Evolutionary conservation across 306 rosid genomes (phyloP).

Genomic region (Gillenia trifoliata): DNA sequence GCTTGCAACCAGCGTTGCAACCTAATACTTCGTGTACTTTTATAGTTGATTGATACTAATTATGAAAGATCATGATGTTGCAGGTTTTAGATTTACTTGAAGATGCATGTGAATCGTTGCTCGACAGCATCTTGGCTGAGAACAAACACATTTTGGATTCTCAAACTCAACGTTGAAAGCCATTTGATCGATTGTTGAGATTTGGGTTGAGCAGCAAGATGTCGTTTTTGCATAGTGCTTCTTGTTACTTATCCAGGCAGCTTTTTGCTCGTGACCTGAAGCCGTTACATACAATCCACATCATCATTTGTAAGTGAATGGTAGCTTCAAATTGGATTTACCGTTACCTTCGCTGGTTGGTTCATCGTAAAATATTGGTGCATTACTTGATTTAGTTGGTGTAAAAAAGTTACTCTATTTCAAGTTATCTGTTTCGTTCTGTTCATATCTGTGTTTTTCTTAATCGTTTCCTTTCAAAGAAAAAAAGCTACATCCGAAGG

Average conservation of each 20-base stretch:
- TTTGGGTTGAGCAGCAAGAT: background rate
- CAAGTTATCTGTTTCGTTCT: no score
- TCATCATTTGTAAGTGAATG: background rate
- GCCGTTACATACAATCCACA: background rate
- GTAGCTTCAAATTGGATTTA: background rate
- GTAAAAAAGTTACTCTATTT: no score
- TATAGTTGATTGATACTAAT: slow-evolving; percentile 1
- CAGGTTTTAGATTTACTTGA: slow-evolving; percentile 95
- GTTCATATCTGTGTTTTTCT: no score
- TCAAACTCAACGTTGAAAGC: slow-evolving; percentile 7
- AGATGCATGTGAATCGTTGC: slow-evolving; percentile 84
- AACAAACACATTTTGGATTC: slow-evolving; percentile 45
- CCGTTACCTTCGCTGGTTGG: background rate
- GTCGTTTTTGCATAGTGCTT: background rate
- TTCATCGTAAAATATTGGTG: background rate
- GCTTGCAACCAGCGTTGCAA: background rate
- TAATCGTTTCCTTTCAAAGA: no score
- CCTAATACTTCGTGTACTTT: background rate
- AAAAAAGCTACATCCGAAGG: no score
- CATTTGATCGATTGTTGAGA: slow-evolving; percentile 9
- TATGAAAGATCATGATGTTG: slow-evolving; percentile 7
- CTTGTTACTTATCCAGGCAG: background rate
- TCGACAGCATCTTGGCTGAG: slow-evolving; percentile 67
- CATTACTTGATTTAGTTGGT: background rate
- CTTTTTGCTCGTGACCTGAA: background rate